Conservation (phyloP, 2,329 filamentous ascomycete genomes). For the Alternaria viburni region DNA sequence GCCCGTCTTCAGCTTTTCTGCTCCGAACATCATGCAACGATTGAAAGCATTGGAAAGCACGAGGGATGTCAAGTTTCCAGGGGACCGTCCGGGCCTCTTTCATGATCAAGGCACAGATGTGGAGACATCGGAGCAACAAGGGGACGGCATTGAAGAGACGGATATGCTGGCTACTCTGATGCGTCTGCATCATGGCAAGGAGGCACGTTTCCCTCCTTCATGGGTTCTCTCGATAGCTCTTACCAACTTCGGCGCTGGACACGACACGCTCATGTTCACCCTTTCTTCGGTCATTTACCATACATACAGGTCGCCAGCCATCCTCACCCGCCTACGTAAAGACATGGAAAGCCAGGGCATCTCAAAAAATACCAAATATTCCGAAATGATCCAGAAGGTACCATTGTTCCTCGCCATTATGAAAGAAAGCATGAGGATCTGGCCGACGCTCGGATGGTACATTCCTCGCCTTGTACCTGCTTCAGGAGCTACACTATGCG, state of each 20-base stretch:
- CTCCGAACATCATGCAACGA: not conserved
- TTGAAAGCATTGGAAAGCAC: not conserved
- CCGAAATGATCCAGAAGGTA: not conserved
- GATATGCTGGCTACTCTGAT: not conserved
- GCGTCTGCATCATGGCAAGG: not conserved
- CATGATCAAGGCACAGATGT: not conserved
- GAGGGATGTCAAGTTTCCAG: not conserved
- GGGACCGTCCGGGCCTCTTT: not conserved
- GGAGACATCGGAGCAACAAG: not conserved
- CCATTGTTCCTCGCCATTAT: rapidly evolving
- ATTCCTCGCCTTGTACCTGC: not conserved
- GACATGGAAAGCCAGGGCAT: not conserved
- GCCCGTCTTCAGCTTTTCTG: not conserved
- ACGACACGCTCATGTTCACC: not conserved
- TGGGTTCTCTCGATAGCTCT: not conserved
- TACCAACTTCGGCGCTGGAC: not conserved
- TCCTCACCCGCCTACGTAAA: not conserved
- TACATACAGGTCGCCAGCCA: not conserved
- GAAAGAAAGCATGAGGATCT: not conserved
- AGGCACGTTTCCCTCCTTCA: not conserved
- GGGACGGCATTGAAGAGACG: not conserved
- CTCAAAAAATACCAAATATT: not conserved
- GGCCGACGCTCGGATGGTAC: not conserved
- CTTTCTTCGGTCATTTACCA: not conserved
- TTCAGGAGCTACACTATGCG: not conserved